Base-by-base conservation (phyloP, 345 rosid species). In the Arabis alpina region DNA sequence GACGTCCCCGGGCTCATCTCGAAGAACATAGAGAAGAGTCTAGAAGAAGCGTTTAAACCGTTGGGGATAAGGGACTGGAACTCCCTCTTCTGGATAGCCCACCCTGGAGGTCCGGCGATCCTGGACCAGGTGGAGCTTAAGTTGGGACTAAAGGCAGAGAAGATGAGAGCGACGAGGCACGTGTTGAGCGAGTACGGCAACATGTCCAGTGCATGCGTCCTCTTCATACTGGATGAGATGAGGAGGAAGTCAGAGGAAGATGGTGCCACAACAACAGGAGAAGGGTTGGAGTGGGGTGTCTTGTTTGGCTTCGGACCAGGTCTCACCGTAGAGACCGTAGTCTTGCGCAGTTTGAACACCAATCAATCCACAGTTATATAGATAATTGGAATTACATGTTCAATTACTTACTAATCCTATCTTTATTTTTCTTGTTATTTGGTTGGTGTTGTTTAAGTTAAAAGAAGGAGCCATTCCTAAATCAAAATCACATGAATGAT, bases 261-360 rank as follows among this genome's bases (percentile, higher is more conserved):
- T 37, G 88, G 89, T 58, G 82, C 81, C 16, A 41, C 70, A 47
- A 82, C 86, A 2, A 90, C 97, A 3, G 94, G 97, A 2, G 94
- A 90, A 69, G 97, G 94, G 25, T 71, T 86, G 24, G 92, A 90
- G 8, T 90, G 97, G 97, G 97, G 97, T 6, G 92, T 88, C 19
- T 81, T 85, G 13, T 85, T 90, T 54, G 94, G 97, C 5, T 86
- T 90, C 73, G 92, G 97, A 43, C 97, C 97, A 28, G 94, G 97
- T 1, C 87, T 90, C n/a, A 84, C 89, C 12, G 90, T 88, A 5
- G 94, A 90, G 82, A 90, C 97, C 0, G 84, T 90, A 4, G 97
- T 86, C 48, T 52, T 90, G 49, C 97, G 80, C 69, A 86, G 94
- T 65, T 10, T 68, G 72, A 62, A 32, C 70, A 23, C 32, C 32